Evolutionary conservation across 495 filamentous ascomycete genomes (phyloP).

Genomic region (Aspergillus indologenus): DNA sequence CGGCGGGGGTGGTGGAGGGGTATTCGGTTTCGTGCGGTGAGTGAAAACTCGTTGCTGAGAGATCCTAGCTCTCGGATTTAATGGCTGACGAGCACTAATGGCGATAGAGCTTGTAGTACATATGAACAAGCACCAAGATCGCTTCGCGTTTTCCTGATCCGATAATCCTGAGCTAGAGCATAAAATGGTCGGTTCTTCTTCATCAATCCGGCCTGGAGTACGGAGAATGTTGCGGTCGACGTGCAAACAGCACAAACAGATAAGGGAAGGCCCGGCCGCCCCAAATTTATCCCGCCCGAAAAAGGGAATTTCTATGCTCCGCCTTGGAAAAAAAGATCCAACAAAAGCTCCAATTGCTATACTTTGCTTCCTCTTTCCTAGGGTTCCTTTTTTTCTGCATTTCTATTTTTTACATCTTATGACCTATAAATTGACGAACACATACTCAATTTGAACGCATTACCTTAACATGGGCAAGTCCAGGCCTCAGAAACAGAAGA

Average conservation of each 20-base stretch:
- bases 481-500: slow-evolving; percentile 47
- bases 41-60: neutral
- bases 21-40: slow-evolving; percentile 9
- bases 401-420: neutral
- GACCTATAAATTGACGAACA: neutral
- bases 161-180: neutral
- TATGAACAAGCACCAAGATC: neutral
- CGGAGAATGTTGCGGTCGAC: slow-evolving; percentile 11
- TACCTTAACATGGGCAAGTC: slow-evolving; percentile 44
- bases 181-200: neutral
- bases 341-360: neutral
- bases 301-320: slow-evolving; percentile 15
- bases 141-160: neutral
- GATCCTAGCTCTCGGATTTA: neutral
- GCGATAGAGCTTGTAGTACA: neutral
- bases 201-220: neutral
- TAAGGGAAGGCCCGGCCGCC: slow-evolving; percentile 26
- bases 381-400: slow-evolving; percentile 3
- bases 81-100: neutral
- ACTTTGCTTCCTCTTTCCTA: neutral
- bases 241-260: slow-evolving; percentile 51
- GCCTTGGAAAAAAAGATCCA: neutral
- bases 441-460: neutral
- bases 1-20: slow-evolving; percentile 36
- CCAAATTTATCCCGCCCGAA: slow-evolving; percentile 31